phyloP scores from a whole-genome alignment of 257 asterid species.

The Solanum rostratum region DNA sequence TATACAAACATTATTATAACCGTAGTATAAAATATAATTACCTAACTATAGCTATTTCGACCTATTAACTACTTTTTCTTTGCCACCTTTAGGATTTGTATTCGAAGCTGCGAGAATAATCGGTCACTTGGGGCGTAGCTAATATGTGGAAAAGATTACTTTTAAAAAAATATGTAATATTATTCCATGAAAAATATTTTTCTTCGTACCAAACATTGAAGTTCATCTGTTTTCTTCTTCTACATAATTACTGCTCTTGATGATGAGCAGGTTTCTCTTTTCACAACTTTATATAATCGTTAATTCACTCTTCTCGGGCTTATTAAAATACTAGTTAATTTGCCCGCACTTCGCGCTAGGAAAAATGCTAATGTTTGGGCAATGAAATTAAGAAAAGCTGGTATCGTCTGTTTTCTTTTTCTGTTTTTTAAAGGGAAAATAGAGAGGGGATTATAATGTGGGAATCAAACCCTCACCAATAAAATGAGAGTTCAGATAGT shows the following conservation, averaged over 20 bases:
- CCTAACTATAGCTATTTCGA: too few relatives aligned
- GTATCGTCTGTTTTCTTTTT: too few relatives aligned
- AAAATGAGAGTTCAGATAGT: too few relatives aligned
- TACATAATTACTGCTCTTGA: neutral
- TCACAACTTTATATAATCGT: neutral
- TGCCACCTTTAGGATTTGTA: neutral
- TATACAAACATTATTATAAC: too few relatives aligned
- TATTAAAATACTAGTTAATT: neutral
- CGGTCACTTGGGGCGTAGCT: neutral
- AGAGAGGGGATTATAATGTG: too few relatives aligned
- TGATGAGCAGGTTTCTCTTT: neutral
- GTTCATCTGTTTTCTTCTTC: neutral
- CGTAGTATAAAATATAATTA: too few relatives aligned
- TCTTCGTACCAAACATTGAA: neutral
- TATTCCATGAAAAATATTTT: neutral
- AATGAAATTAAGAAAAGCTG: neutral
- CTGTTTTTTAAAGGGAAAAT: too few relatives aligned
- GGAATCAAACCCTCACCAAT: too few relatives aligned
- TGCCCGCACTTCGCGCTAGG: fast-evolving
- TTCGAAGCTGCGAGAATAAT: too few relatives aligned
- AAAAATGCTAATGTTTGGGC: neutral
- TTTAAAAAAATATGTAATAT: neutral
- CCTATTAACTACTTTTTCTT: too few relatives aligned
- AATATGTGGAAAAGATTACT: neutral
- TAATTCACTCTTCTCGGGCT: neutral